A percentile compares a stretch with the other conserved stretches of the same genome.
These are phyloP conservation scores for Backusella tarrabulga DNA, from an alignment of 192 early-diverging fungal genomes.

Conservation along the genomic window DNA sequence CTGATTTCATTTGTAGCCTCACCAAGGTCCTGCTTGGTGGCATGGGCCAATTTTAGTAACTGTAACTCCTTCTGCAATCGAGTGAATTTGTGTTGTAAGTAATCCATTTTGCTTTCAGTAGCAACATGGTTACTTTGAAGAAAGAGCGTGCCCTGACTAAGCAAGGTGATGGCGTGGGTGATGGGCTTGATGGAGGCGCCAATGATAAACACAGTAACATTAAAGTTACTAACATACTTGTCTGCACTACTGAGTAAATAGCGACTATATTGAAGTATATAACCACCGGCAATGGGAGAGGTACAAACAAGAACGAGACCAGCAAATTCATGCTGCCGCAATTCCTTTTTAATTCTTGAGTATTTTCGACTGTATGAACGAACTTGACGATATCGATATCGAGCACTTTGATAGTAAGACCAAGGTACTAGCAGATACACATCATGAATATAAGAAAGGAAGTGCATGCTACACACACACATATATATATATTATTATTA, in stretches of 20 bases:
- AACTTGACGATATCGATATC: constrained; percentile 34
- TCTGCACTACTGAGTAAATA: constrained; percentile 51
- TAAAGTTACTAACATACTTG: constrained; percentile 52
- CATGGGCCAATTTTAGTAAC: constrained; percentile 45
- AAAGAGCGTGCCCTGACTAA: constrained; percentile 49
- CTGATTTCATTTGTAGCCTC: constrained; percentile 45
- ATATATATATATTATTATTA: no score
- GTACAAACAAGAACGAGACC: constrained; percentile 45
- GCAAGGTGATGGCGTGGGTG: constrained; percentile 45
- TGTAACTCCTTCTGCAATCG: constrained; percentile 50
- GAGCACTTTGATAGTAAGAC: constrained; percentile 57
- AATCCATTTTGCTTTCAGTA: constrained; percentile 44
- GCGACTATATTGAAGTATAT: constrained; percentile 51
- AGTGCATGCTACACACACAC: no score
- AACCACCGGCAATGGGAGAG: constrained; percentile 55
- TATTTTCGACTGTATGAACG: constrained; percentile 10
- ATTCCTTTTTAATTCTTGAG: constrained; percentile 35
- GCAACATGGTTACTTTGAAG: constrained; percentile 48
- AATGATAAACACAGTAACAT: constrained; percentile 56
- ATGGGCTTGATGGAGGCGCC: constrained; percentile 53
- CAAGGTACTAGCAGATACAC: constrained; percentile 48
- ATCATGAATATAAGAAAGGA: not conserved
- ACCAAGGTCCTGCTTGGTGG: constrained; percentile 52
- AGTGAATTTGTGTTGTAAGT: constrained; percentile 41
- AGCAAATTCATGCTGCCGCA: constrained; percentile 50